Evolutionary conservation across 2,329 filamentous ascomycete genomes (phyloP).

Genomic region (Ceratocystis colombiana): DNA sequence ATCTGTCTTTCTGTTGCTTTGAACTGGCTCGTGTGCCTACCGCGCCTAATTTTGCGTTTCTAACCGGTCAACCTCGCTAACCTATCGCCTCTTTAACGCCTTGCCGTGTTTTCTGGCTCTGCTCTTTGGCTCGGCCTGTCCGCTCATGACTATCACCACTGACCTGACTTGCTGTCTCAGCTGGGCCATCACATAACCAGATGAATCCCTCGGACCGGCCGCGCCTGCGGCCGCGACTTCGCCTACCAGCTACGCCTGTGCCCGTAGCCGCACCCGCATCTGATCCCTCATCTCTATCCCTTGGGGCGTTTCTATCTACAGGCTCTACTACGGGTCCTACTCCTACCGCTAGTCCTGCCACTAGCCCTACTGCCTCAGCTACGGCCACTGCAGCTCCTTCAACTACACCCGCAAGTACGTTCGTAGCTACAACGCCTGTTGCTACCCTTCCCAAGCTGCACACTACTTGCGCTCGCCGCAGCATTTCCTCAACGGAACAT

Average conservation of each 20-base stretch:
- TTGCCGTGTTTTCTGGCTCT: background rate
- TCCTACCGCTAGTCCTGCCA: background rate
- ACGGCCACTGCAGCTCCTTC: background rate
- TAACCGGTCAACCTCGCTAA: background rate
- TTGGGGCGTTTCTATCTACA: too few relatives aligned
- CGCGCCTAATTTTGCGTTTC: background rate
- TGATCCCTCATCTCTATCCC: too few relatives aligned
- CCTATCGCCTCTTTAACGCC: background rate
- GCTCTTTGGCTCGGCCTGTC: background rate
- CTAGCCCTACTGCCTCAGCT: background rate
- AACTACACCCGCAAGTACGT: background rate
- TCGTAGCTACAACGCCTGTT: too few relatives aligned
- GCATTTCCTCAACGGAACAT: background rate
- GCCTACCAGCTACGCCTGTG: background rate
- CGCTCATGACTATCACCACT: constrained; percentile 3
- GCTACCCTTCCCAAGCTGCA: background rate
- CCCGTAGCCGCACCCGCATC: background rate
- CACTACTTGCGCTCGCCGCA: background rate
- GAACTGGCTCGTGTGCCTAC: too few relatives aligned
- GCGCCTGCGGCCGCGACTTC: background rate
- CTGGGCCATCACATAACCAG: constrained; percentile 11
- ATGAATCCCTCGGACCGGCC: constrained; percentile 8
- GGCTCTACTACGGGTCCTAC: background rate
- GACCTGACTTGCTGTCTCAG: constrained; percentile 8
- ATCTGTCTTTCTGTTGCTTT: too few relatives aligned